Evolutionary conservation across 345 rosid genomes (phyloP).

Genomic region (Luvunga scandens): DNA sequence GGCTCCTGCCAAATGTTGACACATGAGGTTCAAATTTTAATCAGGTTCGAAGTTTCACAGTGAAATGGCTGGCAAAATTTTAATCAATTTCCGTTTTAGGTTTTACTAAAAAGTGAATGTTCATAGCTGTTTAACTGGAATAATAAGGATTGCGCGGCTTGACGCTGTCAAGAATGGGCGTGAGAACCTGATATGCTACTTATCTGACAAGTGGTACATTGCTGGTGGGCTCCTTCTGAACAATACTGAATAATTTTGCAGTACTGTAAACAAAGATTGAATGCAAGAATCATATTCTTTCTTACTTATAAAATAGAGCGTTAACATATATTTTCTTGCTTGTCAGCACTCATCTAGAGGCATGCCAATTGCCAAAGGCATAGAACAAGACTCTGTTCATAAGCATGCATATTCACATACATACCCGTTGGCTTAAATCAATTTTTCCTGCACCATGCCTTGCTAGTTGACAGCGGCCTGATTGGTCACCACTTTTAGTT

Average conservation of each 20-base stretch:
- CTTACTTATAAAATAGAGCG: background rate
- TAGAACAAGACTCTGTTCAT: background rate
- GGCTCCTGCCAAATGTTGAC: slow-evolving; percentile 2
- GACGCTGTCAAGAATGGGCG: slow-evolving; percentile 39
- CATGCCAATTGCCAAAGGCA: slow-evolving; percentile 4
- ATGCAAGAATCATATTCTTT: slow-evolving; percentile 16
- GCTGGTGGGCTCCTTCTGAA: slow-evolving; percentile 10
- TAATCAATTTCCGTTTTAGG: background rate
- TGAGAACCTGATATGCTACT: background rate
- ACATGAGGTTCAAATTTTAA: too few relatives aligned
- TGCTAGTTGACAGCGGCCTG: background rate
- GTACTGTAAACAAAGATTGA: slow-evolving; percentile 3
- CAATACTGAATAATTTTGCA: background rate
- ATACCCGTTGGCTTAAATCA: background rate
- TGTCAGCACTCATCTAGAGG: background rate
- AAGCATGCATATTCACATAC: background rate
- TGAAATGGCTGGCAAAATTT: background rate
- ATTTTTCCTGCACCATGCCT: background rate
- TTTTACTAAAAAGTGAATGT: slow-evolving; percentile 27
- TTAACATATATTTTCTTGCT: background rate
- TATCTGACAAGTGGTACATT: background rate
- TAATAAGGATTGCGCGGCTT: slow-evolving; percentile 45
- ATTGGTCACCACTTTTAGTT: background rate
- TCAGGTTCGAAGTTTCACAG: background rate
- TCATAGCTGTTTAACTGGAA: slow-evolving; percentile 22